These are phyloP conservation scores for Aspergillus sp. DNA, from an alignment of 2,329 filamentous ascomycete genomes.

Conservation along the genomic window DNA sequence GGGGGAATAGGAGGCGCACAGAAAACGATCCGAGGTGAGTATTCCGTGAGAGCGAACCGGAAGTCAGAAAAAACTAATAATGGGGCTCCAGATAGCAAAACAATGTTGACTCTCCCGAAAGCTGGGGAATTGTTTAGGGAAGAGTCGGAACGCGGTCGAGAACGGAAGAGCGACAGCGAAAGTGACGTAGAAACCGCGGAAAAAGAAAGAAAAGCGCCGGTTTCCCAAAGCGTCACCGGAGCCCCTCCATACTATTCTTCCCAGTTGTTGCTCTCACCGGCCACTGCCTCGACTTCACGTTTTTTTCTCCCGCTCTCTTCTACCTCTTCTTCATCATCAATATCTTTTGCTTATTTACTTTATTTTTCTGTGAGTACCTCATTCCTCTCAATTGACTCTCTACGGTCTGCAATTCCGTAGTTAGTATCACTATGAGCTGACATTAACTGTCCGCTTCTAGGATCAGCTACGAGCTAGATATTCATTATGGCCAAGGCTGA, in stretches of 20 bases:
- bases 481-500: conserved; percentile 64
- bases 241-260: conserved; percentile 21
- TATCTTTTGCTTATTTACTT: not conserved
- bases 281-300: not conserved
- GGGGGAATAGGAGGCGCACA: not conserved
- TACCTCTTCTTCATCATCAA: conserved; percentile 11
- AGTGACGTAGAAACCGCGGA: conserved; percentile 34
- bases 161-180: conserved; percentile 11
- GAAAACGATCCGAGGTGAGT: conserved; percentile 14
- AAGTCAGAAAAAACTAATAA: conserved; percentile 1
- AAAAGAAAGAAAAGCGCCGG: conserved; percentile 14
- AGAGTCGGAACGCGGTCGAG: conserved; percentile 33
- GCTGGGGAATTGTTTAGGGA: conserved; percentile 33
- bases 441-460: conserved; percentile 23
- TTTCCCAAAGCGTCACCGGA: conserved; percentile 37
- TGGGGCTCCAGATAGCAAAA: conserved; percentile 5
- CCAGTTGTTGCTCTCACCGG: conserved; percentile 28
- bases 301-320: conserved; percentile 20
- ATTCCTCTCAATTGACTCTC: not conserved
- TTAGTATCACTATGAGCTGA: not conserved
- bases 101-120: conserved; percentile 1
- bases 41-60: not conserved
- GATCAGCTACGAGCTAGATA: conserved; percentile 6
- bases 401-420: not conserved
- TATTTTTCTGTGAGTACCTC: conserved; percentile 10